Evolutionary conservation across 2,329 filamentous ascomycete genomes (phyloP).

Genomic region (Paecilomyces variotii): DNA sequence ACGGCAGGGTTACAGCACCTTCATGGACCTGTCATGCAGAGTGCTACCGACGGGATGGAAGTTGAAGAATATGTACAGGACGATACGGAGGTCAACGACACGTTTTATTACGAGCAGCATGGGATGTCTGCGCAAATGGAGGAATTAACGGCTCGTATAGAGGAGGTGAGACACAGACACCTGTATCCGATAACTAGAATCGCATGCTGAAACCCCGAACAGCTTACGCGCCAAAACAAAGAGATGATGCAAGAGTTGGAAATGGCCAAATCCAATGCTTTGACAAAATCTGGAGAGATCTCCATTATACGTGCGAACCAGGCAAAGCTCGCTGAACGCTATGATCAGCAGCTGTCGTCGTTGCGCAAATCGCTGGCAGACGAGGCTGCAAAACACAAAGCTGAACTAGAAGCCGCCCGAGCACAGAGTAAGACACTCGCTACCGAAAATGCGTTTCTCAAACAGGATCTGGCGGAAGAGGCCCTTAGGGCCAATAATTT

Average conservation of each 20-base stretch:
- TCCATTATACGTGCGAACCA: slow-evolving; percentile 54
- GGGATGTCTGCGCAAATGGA: slow-evolving; percentile 6
- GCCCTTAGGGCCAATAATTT: slow-evolving; percentile 39
- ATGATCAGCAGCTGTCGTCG: slow-evolving; percentile 45
- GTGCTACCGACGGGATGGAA: slow-evolving; percentile 7
- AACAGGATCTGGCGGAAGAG: slow-evolving; percentile 53
- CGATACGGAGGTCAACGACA: neutral
- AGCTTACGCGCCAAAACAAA: slow-evolving; percentile 35
- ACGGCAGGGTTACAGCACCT: neutral
- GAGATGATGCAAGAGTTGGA: slow-evolving; percentile 30
- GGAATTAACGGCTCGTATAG: slow-evolving; percentile 10
- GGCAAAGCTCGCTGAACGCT: slow-evolving; percentile 44
- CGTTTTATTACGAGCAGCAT: slow-evolving; percentile 3
- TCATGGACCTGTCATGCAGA: neutral
- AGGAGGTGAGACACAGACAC: slow-evolving; percentile 15
- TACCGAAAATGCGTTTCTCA: slow-evolving; percentile 52
- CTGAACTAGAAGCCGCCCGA: slow-evolving; percentile 46
- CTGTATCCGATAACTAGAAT: neutral
- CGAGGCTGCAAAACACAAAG: slow-evolving; percentile 44
- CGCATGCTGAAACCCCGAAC: slow-evolving; percentile 3
- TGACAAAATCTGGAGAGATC: slow-evolving; percentile 52
- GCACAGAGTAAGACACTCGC: slow-evolving; percentile 49
- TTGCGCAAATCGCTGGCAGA: slow-evolving; percentile 49
- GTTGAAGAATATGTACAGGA: slow-evolving; percentile 3
- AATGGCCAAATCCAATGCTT: slow-evolving; percentile 33